Conservation (phyloP, 192 early-diverging fungal genomes). For the Dissophora globulifera region DNA sequence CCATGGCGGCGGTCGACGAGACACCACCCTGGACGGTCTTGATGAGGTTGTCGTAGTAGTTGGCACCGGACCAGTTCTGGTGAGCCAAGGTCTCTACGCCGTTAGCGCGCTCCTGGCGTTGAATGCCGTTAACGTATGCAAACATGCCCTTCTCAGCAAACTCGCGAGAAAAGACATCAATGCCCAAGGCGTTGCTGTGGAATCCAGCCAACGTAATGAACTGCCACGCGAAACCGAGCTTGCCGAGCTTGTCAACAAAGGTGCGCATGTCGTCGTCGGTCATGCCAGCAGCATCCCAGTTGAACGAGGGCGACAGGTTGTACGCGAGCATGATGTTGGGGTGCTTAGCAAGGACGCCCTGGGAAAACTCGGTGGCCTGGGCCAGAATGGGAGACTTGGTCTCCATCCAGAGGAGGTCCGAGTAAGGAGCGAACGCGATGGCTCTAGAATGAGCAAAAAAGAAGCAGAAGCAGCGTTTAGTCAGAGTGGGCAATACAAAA, state of each 20-base stretch:
- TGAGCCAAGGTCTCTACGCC: slow-evolving; percentile 93
- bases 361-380: slow-evolving; percentile 92
- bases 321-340: slow-evolving; percentile 93
- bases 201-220: slow-evolving; percentile 97
- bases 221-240: slow-evolving; percentile 97
- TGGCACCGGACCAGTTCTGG: slow-evolving; percentile 95
- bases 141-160: slow-evolving; percentile 92
- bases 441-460: slow-evolving; percentile 24
- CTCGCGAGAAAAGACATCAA: slow-evolving; percentile 83
- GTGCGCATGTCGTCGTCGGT: slow-evolving; percentile 87
- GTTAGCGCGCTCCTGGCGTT: slow-evolving; percentile 90
- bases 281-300: slow-evolving; percentile 98
- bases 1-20: slow-evolving; percentile 94
- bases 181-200: slow-evolving; percentile 90
- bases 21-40: slow-evolving; percentile 94
- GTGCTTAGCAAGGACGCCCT: slow-evolving; percentile 80
- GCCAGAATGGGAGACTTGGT: slow-evolving; percentile 93
- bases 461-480: too few relatives aligned
- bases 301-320: slow-evolving; percentile 97
- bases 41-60: slow-evolving; percentile 91
- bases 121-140: slow-evolving; percentile 92
- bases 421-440: slow-evolving; percentile 85
- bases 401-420: slow-evolving; percentile 97
- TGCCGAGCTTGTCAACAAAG: slow-evolving; percentile 86
- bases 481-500: neutral